Evolutionary conservation across 495 filamentous ascomycete genomes (phyloP).

Genomic region (Aspergillus conjunctus): DNA sequence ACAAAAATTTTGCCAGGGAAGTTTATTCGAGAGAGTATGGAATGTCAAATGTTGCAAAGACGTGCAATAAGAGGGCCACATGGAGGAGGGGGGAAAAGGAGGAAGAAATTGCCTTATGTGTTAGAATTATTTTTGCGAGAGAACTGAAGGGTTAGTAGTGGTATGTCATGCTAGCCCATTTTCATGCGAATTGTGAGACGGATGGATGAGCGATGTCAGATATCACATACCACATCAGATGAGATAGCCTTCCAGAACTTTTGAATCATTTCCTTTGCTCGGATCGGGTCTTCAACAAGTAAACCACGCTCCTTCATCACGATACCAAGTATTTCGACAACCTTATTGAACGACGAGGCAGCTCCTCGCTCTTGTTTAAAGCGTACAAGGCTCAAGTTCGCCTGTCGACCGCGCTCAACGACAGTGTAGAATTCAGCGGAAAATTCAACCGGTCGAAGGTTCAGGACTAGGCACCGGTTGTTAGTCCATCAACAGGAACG

Average conservation of each 20-base stretch:
- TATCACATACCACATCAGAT: slow-evolving; percentile 13
- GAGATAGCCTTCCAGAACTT: slow-evolving; percentile 36
- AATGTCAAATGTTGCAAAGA: background rate
- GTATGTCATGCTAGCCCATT: background rate
- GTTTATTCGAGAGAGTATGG: background rate
- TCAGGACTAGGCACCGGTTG: slow-evolving; percentile 55
- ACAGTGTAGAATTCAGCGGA: slow-evolving; percentile 82
- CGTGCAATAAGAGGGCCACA: too few relatives aligned
- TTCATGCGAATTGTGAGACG: too few relatives aligned
- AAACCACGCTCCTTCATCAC: slow-evolving; percentile 61
- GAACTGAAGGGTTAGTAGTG: background rate
- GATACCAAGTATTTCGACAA: slow-evolving; percentile 70
- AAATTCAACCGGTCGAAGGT: slow-evolving; percentile 76
- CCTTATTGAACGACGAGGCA: slow-evolving; percentile 78
- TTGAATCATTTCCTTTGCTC: slow-evolving; percentile 62
- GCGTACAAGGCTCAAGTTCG: slow-evolving; percentile 72
- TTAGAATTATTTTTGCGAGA: background rate
- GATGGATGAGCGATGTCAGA: too few relatives aligned
- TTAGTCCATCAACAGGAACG: background rate
- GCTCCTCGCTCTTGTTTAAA: slow-evolving; percentile 89
- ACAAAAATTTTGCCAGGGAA: background rate
- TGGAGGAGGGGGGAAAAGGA: background rate
- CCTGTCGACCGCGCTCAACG: slow-evolving; percentile 71
- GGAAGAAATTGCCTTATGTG: background rate
- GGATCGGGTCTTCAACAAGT: slow-evolving; percentile 65